phyloP scores from a whole-genome alignment of 495 filamentous ascomycete species.

The Podospora pseudocomata region DNA sequence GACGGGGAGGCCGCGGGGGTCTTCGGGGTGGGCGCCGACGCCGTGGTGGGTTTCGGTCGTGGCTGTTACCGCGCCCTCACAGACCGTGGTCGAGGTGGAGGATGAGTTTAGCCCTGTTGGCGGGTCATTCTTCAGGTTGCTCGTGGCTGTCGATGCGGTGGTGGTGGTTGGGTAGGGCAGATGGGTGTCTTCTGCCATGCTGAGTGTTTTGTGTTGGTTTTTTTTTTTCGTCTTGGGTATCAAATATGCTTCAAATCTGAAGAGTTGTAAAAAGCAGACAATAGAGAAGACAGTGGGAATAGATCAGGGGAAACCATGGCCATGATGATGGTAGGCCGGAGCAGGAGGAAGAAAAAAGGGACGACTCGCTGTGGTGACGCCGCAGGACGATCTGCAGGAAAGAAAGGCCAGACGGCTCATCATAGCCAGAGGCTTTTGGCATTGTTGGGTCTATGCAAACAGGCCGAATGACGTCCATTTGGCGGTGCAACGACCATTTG shows the following conservation, averaged over 20 bases:
- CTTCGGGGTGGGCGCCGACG: background rate
- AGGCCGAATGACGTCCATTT: background rate
- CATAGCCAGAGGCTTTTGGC: background rate
- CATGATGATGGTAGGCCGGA: background rate
- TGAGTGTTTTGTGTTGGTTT: background rate
- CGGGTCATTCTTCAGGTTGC: background rate
- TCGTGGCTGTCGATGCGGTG: background rate
- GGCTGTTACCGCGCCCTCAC: background rate
- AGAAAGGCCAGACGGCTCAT: background rate
- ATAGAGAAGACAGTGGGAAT: background rate
- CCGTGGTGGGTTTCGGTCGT: background rate
- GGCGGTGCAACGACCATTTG: background rate
- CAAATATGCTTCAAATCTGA: background rate
- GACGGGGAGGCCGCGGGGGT: slow-evolving; percentile 5
- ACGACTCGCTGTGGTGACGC: background rate
- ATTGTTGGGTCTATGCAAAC: background rate
- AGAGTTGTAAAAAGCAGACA: background rate
- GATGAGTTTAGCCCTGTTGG: background rate
- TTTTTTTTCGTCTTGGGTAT: background rate
- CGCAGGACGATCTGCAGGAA: background rate
- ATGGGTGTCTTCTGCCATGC: background rate
- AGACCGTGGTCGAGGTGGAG: background rate
- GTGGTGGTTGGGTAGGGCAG: background rate
- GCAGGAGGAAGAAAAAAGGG: no score
- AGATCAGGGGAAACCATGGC: background rate